phyloP scores from a whole-genome alignment of 208 protist genomes.

The Angomonas desouzai region DNA sequence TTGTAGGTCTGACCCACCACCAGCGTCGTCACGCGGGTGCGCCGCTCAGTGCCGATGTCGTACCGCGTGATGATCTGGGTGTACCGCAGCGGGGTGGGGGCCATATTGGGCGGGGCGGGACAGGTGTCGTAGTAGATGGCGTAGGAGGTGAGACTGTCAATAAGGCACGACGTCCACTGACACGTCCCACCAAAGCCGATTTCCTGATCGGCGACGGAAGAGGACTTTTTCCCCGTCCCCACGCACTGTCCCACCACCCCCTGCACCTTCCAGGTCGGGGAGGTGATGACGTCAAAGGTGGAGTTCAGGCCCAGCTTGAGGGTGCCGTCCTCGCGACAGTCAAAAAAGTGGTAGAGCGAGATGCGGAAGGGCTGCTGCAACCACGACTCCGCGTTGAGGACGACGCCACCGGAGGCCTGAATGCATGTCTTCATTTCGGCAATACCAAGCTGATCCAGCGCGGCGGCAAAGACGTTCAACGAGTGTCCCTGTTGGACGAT shows the following conservation, averaged over 20 bases:
- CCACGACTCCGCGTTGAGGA: conserved; percentile 97
- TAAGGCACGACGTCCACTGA: conserved; percentile 95
- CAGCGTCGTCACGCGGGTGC: conserved; percentile 89
- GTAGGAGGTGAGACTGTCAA: conserved; percentile 92
- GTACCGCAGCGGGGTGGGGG: conserved; percentile 52
- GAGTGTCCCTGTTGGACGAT: conserved; percentile 93
- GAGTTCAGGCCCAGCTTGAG: conserved; percentile 95
- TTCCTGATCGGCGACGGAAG: conserved; percentile 79
- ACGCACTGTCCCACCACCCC: conserved; percentile 92
- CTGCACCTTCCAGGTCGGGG: conserved; percentile 93
- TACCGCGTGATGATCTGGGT: conserved; percentile 96
- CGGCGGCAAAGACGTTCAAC: conserved; percentile 96
- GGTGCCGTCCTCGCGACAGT: conserved; percentile 57
- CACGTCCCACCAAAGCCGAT: conserved; percentile 97
- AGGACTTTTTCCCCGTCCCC: conserved; percentile 91
- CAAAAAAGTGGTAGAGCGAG: conserved; percentile 91
- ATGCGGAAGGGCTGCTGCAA: conserved; percentile 93
- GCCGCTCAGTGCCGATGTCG: conserved; percentile 78
- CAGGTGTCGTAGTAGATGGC: conserved; percentile 98
- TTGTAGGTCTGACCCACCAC: conserved; percentile 40
- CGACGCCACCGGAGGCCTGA: conserved; percentile 90
- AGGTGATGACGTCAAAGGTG: conserved; percentile 95
- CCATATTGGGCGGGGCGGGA: conserved; percentile 27
- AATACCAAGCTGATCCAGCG: conserved; percentile 96
- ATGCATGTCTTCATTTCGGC: conserved; percentile 96